Percentiles rank a stretch among this genome's conserved stretches.
These are phyloP conservation scores for Coniochaeta sp. DNA, from an alignment of 2,329 filamentous ascomycete genomes.

Conservation along the genomic window DNA sequence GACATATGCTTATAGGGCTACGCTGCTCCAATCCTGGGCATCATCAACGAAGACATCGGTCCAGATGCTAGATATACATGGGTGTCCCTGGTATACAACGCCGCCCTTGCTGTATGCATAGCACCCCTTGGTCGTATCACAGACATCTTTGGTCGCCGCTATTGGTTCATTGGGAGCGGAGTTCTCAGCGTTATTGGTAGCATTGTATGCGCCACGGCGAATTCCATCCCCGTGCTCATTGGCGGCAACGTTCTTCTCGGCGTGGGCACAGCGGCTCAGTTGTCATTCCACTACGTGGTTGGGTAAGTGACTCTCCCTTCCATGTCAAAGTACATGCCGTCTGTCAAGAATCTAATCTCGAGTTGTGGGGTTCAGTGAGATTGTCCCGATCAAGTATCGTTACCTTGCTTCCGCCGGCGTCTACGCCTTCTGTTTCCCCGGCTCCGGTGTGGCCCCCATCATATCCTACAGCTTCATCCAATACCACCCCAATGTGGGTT, in stretches of 20 bases:
- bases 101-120: slow-evolving; percentile 13
- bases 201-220: slow-evolving; percentile 7
- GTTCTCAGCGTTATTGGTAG: slow-evolving; percentile 8
- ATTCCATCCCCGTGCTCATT: slow-evolving; percentile 7
- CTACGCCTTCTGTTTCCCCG: slow-evolving; percentile 9
- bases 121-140: slow-evolving; percentile 6
- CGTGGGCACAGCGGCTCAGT: slow-evolving; percentile 7
- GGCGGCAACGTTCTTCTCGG: slow-evolving; percentile 11
- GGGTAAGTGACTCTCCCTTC: slow-evolving; percentile 1
- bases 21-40: neutral
- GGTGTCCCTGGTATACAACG: slow-evolving; percentile 21
- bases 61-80: slow-evolving; percentile 9
- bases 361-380: slow-evolving; percentile 3
- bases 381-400: slow-evolving; percentile 13
- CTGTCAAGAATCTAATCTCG: neutral
- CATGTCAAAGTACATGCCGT: neutral
- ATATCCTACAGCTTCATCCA: slow-evolving; percentile 10
- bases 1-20: neutral
- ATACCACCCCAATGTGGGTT: slow-evolving; percentile 7
- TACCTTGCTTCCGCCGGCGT: slow-evolving; percentile 7
- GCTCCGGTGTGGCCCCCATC: slow-evolving; percentile 8
- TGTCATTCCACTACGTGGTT: slow-evolving; percentile 12
- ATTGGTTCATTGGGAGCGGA: slow-evolving; percentile 9
- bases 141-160: slow-evolving; percentile 9
- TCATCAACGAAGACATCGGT: slow-evolving; percentile 1